A percentile compares a stretch with the other conserved stretches of the same genome.
Conservation (phyloP, 768 basidiomycete genomes). For the Dacryopinax primogenitus region DNA sequence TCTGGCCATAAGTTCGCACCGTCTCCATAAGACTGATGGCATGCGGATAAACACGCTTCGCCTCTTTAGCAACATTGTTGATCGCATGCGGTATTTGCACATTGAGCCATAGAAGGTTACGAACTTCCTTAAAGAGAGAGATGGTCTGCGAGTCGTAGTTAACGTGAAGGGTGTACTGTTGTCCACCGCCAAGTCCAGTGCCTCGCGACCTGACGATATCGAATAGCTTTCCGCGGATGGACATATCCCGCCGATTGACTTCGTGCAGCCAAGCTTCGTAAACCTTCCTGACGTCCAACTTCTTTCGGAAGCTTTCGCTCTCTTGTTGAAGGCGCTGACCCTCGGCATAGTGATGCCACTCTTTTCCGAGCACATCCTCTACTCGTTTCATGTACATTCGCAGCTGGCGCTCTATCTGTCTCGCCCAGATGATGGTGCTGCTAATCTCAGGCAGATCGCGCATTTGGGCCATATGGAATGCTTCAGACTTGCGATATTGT, state of each 20-base stretch:
- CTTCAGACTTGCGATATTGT: slow-evolving; percentile 88
- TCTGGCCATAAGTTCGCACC: slow-evolving; percentile 94
- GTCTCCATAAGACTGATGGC: slow-evolving; percentile 98
- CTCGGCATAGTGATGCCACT: slow-evolving; percentile 98
- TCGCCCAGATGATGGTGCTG: slow-evolving; percentile 95
- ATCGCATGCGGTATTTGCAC: slow-evolving; percentile 92
- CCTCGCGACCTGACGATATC: slow-evolving; percentile 71
- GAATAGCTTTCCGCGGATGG: slow-evolving; percentile 80
- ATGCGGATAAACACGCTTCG: slow-evolving; percentile 95
- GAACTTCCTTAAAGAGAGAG: slow-evolving; percentile 94
- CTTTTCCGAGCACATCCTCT: slow-evolving; percentile 91
- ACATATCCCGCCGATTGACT: slow-evolving; percentile 85
- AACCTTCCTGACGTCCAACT: slow-evolving; percentile 85
- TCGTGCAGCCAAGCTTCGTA: slow-evolving; percentile 96
- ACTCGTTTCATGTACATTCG: slow-evolving; percentile 97
- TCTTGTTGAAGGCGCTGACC: slow-evolving; percentile 95
- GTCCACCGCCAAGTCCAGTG: slow-evolving; percentile 28
- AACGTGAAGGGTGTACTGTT: slow-evolving; percentile 66
- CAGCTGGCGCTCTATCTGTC: slow-evolving; percentile 96
- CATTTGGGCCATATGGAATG: slow-evolving; percentile 97
- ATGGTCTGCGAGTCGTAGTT: slow-evolving; percentile 99
- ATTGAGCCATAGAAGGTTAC: slow-evolving; percentile 88
- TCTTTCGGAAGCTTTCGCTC: slow-evolving; percentile 80
- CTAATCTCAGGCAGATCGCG: slow-evolving; percentile 97
- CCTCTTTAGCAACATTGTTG: slow-evolving; percentile 95